Conservation (phyloP, 1,139 yeast species). For the Yamadazyma diospyri region DNA sequence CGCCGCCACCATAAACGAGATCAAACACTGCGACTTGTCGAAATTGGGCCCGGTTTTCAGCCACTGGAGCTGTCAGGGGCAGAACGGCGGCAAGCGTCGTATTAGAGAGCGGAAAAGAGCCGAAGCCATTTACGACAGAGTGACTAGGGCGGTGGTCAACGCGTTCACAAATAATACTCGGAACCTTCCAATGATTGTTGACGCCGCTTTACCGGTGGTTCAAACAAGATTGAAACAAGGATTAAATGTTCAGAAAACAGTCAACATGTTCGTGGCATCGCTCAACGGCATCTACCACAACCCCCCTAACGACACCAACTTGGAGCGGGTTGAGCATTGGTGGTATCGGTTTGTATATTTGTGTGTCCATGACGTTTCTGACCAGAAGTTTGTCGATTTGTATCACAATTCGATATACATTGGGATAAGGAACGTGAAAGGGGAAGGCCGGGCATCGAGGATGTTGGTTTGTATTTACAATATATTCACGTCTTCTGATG, state of each 20-base stretch:
- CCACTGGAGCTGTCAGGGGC: too few relatives aligned
- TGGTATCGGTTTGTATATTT: background rate
- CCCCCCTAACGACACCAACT: background rate
- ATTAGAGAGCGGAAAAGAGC: too few relatives aligned
- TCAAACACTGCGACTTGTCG: background rate
- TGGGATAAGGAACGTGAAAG: too few relatives aligned
- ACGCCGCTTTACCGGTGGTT: background rate
- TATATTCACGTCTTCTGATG: constrained; percentile 2
- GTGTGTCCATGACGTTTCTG: background rate
- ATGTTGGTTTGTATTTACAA: background rate
- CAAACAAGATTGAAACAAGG: background rate
- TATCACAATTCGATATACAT: too few relatives aligned
- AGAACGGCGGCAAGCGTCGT: too few relatives aligned
- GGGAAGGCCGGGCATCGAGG: too few relatives aligned
- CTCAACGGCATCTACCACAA: background rate
- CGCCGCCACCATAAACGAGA: background rate
- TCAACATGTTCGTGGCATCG: background rate
- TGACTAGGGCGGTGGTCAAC: background rate
- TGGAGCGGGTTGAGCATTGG: background rate
- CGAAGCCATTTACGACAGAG: background rate
- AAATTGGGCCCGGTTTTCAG: background rate
- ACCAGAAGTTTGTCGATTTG: too few relatives aligned
- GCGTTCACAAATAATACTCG: background rate
- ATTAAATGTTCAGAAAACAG: background rate
- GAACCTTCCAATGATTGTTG: background rate